Evolutionary conservation across 176 grass and related monocot species (phyloP).

Genomic region (Oryza longistaminata): DNA sequence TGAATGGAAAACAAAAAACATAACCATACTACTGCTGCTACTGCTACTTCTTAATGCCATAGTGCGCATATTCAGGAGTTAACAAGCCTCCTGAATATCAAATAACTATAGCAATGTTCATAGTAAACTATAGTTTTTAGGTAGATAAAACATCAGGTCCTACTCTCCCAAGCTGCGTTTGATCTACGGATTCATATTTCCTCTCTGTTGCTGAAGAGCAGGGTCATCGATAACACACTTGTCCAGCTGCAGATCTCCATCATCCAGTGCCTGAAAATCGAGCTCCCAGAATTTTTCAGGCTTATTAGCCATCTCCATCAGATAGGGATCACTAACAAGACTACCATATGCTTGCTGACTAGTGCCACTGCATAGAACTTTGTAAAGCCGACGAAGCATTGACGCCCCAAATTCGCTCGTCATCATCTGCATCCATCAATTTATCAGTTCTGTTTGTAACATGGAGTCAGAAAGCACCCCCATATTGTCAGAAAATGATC

Average conservation of each 20-base stretch:
- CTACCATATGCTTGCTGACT: conserved; percentile 31
- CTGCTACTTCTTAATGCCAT: conserved; percentile 11
- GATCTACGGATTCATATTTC: conserved; percentile 43
- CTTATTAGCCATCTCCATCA: conserved; percentile 30
- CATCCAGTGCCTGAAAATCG: conserved; percentile 43
- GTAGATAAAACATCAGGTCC: conserved; percentile 37
- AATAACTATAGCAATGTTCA: conserved; percentile 35
- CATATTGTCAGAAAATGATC: conserved; percentile 42
- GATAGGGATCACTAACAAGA: conserved; percentile 19
- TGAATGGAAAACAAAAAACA: conserved; percentile 36
- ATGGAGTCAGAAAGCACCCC: conserved; percentile 19
- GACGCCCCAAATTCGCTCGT: conserved; percentile 40
- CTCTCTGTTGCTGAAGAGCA: conserved; percentile 27
- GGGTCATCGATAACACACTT: conserved; percentile 39
- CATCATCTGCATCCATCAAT: conserved; percentile 19
- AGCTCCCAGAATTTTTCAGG: conserved; percentile 55
- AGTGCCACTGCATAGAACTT: conserved; percentile 28
- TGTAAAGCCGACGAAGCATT: conserved; percentile 29
- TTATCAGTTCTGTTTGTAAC: conserved; percentile 11
- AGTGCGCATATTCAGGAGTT: conserved; percentile 31
- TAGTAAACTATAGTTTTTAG: conserved; percentile 18
- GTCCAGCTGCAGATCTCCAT: conserved; percentile 46
- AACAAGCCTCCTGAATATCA: conserved; percentile 35
- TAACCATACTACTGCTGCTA: neutral
- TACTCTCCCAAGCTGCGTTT: neutral